Percentiles rank a stretch among this genome's conserved stretches.
Conservation (phyloP, 176 grass and related monocot species). For the Puccinellia tenuiflora region DNA sequence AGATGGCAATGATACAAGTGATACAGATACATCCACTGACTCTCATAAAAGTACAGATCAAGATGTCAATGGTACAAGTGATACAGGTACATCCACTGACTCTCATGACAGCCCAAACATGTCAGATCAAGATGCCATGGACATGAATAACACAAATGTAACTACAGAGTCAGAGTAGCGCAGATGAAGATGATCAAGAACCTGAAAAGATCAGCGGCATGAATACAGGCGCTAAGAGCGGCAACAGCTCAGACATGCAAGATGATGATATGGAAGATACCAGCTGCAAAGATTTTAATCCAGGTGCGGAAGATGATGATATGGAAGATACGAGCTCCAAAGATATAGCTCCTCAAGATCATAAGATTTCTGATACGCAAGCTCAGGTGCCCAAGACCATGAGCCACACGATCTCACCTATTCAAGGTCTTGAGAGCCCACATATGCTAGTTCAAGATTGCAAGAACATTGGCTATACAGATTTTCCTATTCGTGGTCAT, state of each 20-base stretch:
- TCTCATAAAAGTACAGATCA: background rate
- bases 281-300: background rate
- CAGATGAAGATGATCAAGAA: conserved; percentile 9
- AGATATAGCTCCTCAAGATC: background rate
- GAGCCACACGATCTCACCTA: background rate
- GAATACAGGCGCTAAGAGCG: background rate
- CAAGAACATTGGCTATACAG: background rate
- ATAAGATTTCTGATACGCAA: background rate
- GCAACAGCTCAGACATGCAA: background rate
- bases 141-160: conserved; percentile 16
- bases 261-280: background rate
- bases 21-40: conserved; percentile 3
- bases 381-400: background rate
- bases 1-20: background rate
- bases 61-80: background rate
- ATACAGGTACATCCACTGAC: conserved; percentile 6
- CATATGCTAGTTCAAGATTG: conserved; percentile 8
- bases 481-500: background rate
- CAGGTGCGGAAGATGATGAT: background rate
- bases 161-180: conserved; percentile 5
- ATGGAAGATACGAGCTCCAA: background rate
- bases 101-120: background rate
- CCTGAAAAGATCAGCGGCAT: background rate
- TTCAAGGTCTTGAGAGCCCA: background rate
- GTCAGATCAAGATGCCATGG: conserved; percentile 14